Evolutionary conservation across 2,329 filamentous ascomycete species (phyloP).

Genomic region (Cytospora paraplurivora): DNA sequence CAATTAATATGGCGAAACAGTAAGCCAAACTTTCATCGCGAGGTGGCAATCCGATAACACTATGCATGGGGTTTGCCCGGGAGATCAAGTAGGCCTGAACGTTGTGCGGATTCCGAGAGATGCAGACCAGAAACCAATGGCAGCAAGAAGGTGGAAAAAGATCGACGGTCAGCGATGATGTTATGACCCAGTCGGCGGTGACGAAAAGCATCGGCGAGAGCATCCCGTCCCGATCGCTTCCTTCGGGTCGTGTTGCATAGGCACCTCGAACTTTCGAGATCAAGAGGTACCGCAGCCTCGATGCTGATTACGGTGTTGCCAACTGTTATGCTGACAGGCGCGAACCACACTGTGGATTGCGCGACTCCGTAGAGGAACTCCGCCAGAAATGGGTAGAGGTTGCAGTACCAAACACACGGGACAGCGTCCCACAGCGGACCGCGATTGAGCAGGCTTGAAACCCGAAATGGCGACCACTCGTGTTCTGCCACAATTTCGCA

Average conservation of each 20-base stretch:
- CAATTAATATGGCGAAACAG: neutral
- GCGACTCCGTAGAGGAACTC: neutral
- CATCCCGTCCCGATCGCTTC: neutral
- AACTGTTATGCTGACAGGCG: neutral
- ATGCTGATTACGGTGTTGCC: neutral
- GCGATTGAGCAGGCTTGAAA: neutral
- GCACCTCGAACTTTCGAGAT: neutral
- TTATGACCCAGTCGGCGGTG: conserved; percentile 4
- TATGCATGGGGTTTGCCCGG: neutral
- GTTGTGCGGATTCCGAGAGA: neutral
- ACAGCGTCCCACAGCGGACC: conserved; percentile 2
- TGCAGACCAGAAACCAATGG: neutral
- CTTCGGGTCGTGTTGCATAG: neutral
- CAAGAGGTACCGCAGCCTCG: neutral
- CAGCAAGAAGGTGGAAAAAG: neutral
- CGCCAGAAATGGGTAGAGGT: neutral
- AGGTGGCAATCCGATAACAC: neutral
- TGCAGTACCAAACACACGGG: conserved; percentile 14
- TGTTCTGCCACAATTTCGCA: conserved; percentile 17
- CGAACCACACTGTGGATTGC: neutral
- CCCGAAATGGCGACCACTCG: conserved; percentile 14
- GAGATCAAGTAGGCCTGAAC: neutral
- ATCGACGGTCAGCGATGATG: neutral
- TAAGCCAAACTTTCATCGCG: neutral
- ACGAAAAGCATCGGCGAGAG: neutral